Percentiles rank a stretch among this genome's conserved stretches.
Conservation (phyloP, 164 flowering plant species). For the grape (Vitis vinifera) region ASM3070453v1 NC_081810.1:807501-808000, state of each 20-base stretch:
- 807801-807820: neutral
- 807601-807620: slow-evolving; percentile 4
- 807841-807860: neutral
- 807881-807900: slow-evolving; percentile 33
- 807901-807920: slow-evolving; percentile 46
- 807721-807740: no score
- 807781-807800: no score
- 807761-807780: no score
- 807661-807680: no score
- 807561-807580: slow-evolving; percentile 22
- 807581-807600: slow-evolving; percentile 14
- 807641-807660: no score
- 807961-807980: slow-evolving; percentile 44
- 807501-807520: slow-evolving; percentile 10
- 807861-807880: neutral
- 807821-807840: neutral
- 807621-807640: neutral
- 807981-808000: slow-evolving; percentile 26
- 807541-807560: slow-evolving; percentile 5
- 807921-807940: slow-evolving; percentile 42
- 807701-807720: no score
- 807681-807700: no score
- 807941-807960: slow-evolving; percentile 43
- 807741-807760: no score
- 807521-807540: slow-evolving; percentile 15